phyloP scores from a whole-genome alignment of 768 basidiomycete genomes.

The Leucosporidium yakuticum region DNA sequence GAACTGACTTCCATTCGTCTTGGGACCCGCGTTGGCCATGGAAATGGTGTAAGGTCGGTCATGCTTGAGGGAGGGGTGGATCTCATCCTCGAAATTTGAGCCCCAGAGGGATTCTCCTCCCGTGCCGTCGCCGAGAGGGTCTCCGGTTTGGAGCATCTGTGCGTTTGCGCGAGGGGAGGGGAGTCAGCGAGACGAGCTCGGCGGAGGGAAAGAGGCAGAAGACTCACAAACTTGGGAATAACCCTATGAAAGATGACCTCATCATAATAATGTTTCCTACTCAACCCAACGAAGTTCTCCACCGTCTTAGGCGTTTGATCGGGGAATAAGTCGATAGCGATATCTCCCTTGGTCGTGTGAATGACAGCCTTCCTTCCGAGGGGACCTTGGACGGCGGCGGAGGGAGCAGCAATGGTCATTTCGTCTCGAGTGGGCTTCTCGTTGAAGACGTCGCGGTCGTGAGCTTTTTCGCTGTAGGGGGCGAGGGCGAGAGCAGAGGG shows the following conservation, averaged over 20 bases:
- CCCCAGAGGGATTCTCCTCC: constrained; percentile 90
- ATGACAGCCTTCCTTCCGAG: constrained; percentile 77
- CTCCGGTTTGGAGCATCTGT: constrained; percentile 89
- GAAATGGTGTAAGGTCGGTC: constrained; percentile 92
- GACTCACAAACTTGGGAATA: constrained; percentile 77
- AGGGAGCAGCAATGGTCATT: constrained; percentile 69
- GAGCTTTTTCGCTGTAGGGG: constrained; percentile 67
- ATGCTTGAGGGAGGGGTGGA: constrained; percentile 78
- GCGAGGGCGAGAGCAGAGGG: neutral
- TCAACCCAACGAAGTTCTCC: constrained; percentile 94
- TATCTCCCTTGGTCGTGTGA: constrained; percentile 92
- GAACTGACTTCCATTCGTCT: constrained; percentile 93
- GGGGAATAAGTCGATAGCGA: constrained; percentile 81
- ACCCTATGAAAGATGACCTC: constrained; percentile 93
- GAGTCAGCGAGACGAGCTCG: neutral
- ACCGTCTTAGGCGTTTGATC: constrained; percentile 88
- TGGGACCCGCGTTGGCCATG: constrained; percentile 73
- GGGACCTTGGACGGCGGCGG: constrained; percentile 46
- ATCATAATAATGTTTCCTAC: constrained; percentile 84
- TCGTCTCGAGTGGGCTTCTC: constrained; percentile 95
- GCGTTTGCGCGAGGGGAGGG: constrained; percentile 11
- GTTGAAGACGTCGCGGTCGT: constrained; percentile 94
- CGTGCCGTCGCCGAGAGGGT: constrained; percentile 89
- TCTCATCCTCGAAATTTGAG: constrained; percentile 85
- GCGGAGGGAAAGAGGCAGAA: neutral